Conservation (phyloP, 2,329 filamentous ascomycete species). For the Trichoderma sp. region DNA sequence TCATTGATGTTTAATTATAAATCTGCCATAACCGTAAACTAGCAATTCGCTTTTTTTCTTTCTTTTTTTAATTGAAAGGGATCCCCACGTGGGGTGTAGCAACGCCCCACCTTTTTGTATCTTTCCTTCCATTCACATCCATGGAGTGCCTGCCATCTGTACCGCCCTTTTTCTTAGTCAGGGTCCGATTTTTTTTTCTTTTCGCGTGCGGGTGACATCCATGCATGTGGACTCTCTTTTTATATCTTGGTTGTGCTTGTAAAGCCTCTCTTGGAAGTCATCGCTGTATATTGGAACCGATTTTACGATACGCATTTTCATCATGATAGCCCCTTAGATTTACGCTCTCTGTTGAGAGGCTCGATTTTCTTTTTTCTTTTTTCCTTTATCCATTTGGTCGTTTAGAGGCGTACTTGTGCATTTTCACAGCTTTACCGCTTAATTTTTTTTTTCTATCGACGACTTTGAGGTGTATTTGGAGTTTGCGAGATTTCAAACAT, state of each 20-base stretch:
- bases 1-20: background rate
- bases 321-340: conserved; percentile 11
- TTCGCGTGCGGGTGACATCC: conserved; percentile 4
- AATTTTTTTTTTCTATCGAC: background rate
- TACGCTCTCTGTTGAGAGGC: background rate
- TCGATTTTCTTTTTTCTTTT: background rate
- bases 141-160: background rate
- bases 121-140: background rate
- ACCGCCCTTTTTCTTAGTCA: background rate
- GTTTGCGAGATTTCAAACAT: conserved; percentile 25
- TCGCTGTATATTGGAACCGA: background rate
- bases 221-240: background rate
- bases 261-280: background rate
- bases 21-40: background rate
- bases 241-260: background rate
- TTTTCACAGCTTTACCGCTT: background rate
- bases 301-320: background rate
- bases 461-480: background rate
- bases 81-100: conserved; percentile 10
- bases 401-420: background rate
- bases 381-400: background rate
- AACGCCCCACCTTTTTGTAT: background rate
- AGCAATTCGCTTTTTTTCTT: background rate
- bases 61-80: background rate
- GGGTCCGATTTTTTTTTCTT: background rate